Conservation (phyloP, 2,329 filamentous ascomycete genomes). For the Fusarium sp. region DNA sequence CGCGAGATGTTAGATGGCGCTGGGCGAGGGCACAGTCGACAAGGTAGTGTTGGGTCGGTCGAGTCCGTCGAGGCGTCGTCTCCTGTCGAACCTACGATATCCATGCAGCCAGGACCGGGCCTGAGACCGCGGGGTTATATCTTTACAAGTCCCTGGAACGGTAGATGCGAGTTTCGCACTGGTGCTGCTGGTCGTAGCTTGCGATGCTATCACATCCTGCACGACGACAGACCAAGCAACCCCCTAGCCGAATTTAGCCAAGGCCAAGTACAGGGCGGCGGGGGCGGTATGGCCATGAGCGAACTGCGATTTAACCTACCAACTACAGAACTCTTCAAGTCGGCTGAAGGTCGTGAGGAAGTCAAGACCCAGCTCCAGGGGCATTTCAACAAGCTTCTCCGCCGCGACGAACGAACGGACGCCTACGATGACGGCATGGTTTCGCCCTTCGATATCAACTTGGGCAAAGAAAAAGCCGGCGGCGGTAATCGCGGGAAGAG, state of each 20-base stretch:
- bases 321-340: constrained; percentile 62
- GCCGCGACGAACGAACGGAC: constrained; percentile 49
- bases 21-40: constrained; percentile 47
- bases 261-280: constrained; percentile 46
- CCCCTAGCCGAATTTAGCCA: constrained; percentile 57
- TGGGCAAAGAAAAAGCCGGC: constrained; percentile 86
- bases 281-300: constrained; percentile 64
- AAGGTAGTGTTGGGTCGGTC: constrained; percentile 50
- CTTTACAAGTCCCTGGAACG: constrained; percentile 89
- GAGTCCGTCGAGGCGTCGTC: constrained; percentile 51
- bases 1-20: constrained; percentile 54
- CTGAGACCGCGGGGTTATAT: constrained; percentile 75
- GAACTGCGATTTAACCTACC: constrained; percentile 93
- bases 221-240: constrained; percentile 59
- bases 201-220: constrained; percentile 79
- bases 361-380: constrained; percentile 55
- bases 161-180: constrained; percentile 86
- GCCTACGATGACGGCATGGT: constrained; percentile 56
- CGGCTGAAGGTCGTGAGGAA: constrained; percentile 50
- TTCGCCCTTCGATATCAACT: constrained; percentile 72
- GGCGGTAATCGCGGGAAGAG: constrained; percentile 87
- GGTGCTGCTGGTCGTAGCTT: constrained; percentile 80
- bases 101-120: constrained; percentile 58
- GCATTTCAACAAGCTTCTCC: constrained; percentile 59
- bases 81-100: constrained; percentile 48